Evolutionary conservation across 202 grass and related monocot genomes (phyloP), one percentile per base, ranked within the genome.

Genomic region (Schoenoplectus triqueter): DNA sequence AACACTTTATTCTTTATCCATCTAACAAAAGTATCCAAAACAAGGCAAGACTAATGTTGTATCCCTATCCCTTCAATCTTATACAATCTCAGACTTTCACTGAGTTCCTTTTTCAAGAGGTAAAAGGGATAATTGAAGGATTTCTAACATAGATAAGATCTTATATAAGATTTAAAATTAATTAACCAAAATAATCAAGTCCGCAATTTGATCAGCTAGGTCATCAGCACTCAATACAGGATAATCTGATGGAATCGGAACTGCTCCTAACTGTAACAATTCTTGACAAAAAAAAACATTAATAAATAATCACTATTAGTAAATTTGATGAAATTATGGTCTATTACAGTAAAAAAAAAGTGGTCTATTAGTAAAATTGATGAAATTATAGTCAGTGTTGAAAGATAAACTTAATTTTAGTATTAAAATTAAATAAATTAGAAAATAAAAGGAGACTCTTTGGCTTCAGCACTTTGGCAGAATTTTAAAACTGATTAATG

Each of bases 181-280:
- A 45, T 56, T 93, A 98, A 91, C 91, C 87, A 51, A 98, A 95
- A 89, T 89, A 95, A 90, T 95, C 89, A 52, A 98, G 95, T 95
- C 95, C 0, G 87, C 91, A 65, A 98, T 84, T 83, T 98, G 95
- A 80, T 95, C 91, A 0, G 91, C 92, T 10, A 98, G 89, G 45
- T 98, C 87, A 69, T 95, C 88, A 72, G 89, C 92, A 82, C 92
- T 93, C 50, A 78, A 87, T 42, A 88, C 84, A 1, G 91, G 88
- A 73, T 79, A 86, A 80, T 95, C 78, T 65, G 89, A 82, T 50
- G 92, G 84, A 89, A 95, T 90, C 5, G 92, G 88, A 93, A 91
- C 95, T 4, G 92, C 95, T 87, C 92, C 92, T 60, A 98, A 90
- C 95, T 98, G 89, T 80, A 93, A 59, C 74, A 56, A 69, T 45